phyloP scores from a whole-genome alignment of 805 yeast species.

The Cyberlindnera maritima region DNA sequence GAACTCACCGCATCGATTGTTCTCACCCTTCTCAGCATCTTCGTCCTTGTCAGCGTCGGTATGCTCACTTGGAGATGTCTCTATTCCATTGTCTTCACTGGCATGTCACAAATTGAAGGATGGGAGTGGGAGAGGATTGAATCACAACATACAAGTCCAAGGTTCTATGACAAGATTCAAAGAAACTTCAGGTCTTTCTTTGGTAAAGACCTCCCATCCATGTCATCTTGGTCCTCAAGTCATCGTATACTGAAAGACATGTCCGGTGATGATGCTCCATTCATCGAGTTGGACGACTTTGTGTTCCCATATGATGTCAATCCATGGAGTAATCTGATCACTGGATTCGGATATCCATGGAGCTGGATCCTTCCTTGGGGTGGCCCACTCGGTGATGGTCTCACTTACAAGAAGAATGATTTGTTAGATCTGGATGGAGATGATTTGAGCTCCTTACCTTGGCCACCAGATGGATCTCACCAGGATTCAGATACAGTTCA shows the following conservation, averaged over 20 bases:
- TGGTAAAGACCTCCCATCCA: slow-evolving; percentile 20
- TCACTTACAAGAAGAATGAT: slow-evolving; percentile 54
- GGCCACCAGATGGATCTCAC: slow-evolving; percentile 90
- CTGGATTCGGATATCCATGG: slow-evolving; percentile 59
- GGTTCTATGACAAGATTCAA: slow-evolving; percentile 50
- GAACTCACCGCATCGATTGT: slow-evolving; percentile 57
- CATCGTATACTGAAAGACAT: slow-evolving; percentile 13
- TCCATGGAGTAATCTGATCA: slow-evolving; percentile 47
- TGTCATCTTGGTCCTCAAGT: slow-evolving; percentile 23
- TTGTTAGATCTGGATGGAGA: slow-evolving; percentile 42
- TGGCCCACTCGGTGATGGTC: slow-evolving; percentile 57
- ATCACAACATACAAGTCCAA: slow-evolving; percentile 53
- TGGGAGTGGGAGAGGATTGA: slow-evolving; percentile 91
- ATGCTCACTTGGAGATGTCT: slow-evolving; percentile 62
- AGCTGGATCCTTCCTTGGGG: slow-evolving; percentile 76
- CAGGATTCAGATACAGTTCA: slow-evolving; percentile 26
- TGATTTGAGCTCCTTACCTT: slow-evolving; percentile 68
- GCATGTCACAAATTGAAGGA: slow-evolving; percentile 84
- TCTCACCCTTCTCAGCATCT: slow-evolving; percentile 49
- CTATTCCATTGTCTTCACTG: slow-evolving; percentile 49
- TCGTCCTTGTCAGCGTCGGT: slow-evolving; percentile 60
- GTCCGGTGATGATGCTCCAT: slow-evolving; percentile 16
- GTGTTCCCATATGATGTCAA: slow-evolving; percentile 86
- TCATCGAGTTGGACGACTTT: slow-evolving; percentile 56
- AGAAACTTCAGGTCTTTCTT: slow-evolving; percentile 36